Percentiles rank a stretch among this genome's conserved stretches.
Conservation (phyloP, 768 basidiomycete genomes). For the Auricularia cornea region DNA sequence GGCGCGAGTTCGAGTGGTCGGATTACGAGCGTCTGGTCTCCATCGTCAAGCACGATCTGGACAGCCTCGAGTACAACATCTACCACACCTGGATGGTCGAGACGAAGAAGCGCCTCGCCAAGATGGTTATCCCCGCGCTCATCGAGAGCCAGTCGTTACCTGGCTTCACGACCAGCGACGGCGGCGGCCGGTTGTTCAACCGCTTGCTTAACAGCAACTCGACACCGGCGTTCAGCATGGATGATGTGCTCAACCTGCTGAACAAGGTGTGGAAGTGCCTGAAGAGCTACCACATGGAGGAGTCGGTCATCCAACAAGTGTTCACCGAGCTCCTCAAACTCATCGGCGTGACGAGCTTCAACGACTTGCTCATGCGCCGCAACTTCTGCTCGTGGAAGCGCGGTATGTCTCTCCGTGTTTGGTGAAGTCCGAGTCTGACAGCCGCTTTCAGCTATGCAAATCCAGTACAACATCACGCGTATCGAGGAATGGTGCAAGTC, state of each 20-base stretch:
- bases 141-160: conserved; percentile 97
- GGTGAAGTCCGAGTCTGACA: neutral
- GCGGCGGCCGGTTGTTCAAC: conserved; percentile 88
- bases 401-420: conserved; percentile 43
- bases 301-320: conserved; percentile 91
- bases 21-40: conserved; percentile 94
- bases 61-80: conserved; percentile 98
- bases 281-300: conserved; percentile 98
- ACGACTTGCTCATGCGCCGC: conserved; percentile 94
- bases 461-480: conserved; percentile 97
- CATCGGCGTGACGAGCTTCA: conserved; percentile 95
- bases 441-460: conserved; percentile 85
- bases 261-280: conserved; percentile 98
- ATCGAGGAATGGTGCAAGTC: conserved; percentile 99
- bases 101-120: conserved; percentile 88
- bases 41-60: conserved; percentile 98
- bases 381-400: conserved; percentile 99
- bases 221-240: conserved; percentile 93
- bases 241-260: conserved; percentile 91
- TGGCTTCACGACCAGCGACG: conserved; percentile 93
- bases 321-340: conserved; percentile 91
- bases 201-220: conserved; percentile 80
- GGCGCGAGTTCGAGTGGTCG: conserved; percentile 91
- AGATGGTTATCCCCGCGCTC: conserved; percentile 98
- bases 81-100: conserved; percentile 99